Percentiles rank a stretch among this genome's conserved stretches.
These are phyloP conservation scores for Blastomyces gilchristii DNA, from an alignment of 2,329 filamentous ascomycete species.

Conservation along the genomic window DNA sequence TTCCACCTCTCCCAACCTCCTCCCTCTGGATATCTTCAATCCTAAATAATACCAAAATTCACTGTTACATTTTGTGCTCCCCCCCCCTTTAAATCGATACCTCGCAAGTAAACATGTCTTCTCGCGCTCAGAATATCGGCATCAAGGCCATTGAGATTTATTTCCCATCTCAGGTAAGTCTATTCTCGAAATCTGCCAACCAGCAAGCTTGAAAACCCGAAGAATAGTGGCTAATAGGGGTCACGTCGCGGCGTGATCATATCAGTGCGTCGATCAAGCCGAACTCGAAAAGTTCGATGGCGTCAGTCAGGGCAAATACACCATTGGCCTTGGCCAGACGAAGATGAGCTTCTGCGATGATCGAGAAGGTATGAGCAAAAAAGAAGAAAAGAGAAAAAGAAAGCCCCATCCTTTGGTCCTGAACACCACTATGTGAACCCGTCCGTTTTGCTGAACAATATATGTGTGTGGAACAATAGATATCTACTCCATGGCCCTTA, in stretches of 20 bases:
- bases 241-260: slow-evolving; percentile 11
- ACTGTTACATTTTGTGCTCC: not conserved
- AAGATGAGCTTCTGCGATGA: slow-evolving; percentile 91
- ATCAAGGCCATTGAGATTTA: slow-evolving; percentile 91
- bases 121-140: slow-evolving; percentile 76
- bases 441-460: not conserved
- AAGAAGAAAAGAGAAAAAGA: not conserved
- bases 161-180: slow-evolving; percentile 68
- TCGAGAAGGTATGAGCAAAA: slow-evolving; percentile 56
- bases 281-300: slow-evolving; percentile 83
- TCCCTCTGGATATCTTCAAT: not conserved
- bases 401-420: not conserved
- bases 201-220: not conserved
- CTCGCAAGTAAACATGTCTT: slow-evolving; percentile 48
- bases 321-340: slow-evolving; percentile 80
- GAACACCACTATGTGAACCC: not conserved
- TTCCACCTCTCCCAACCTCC: not conserved
- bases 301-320: slow-evolving; percentile 73
- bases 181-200: slow-evolving; percentile 12
- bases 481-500: slow-evolving; percentile 78
- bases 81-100: not conserved
- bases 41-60: not conserved
- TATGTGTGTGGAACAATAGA: slow-evolving; percentile 41
- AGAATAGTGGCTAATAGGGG: slow-evolving; percentile 11
- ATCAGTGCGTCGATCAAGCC: slow-evolving; percentile 69